phyloP scores from a whole-genome alignment of 1,284 basidiomycete species.

The Pseudozyma sp. region DNA sequence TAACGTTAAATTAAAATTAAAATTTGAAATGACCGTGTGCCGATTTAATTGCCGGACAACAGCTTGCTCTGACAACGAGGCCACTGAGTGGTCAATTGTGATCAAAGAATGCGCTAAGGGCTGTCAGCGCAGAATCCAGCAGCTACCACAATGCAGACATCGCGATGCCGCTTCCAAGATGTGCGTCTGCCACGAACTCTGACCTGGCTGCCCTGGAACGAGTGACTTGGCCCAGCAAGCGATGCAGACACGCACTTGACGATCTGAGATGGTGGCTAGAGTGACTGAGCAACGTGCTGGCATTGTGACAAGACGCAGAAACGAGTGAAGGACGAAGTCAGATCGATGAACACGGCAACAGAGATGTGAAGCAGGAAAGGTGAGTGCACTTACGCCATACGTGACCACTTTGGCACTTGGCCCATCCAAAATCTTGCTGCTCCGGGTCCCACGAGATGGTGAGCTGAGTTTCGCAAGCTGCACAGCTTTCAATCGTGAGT shows the following conservation, averaged over 20 bases:
- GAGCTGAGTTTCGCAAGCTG: conserved; percentile 32
- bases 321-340: neutral
- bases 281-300: conserved; percentile 46
- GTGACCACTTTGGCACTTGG: conserved; percentile 34
- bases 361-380: neutral
- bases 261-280: conserved; percentile 34
- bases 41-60: too few species aligned
- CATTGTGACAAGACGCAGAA: neutral
- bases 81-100: too few species aligned
- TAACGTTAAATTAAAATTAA: too few species aligned
- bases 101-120: too few species aligned
- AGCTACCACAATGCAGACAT: conserved; percentile 37
- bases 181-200: conserved; percentile 10
- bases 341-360: neutral
- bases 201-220: conserved; percentile 8
- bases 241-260: conserved; percentile 32
- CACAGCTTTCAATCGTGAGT: conserved; percentile 26
- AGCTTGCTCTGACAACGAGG: too few species aligned
- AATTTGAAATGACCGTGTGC: too few species aligned
- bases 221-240: conserved; percentile 45
- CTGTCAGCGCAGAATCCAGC: conserved; percentile 34
- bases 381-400: conserved; percentile 37
- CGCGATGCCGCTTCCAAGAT: conserved; percentile 16
- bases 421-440: conserved; percentile 24
- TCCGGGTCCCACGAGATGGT: conserved; percentile 12